Percentiles rank a stretch among this genome's conserved stretches.
Conservation (phyloP, 345 rosid genomes). For the Dovyalis caffra region DNA sequence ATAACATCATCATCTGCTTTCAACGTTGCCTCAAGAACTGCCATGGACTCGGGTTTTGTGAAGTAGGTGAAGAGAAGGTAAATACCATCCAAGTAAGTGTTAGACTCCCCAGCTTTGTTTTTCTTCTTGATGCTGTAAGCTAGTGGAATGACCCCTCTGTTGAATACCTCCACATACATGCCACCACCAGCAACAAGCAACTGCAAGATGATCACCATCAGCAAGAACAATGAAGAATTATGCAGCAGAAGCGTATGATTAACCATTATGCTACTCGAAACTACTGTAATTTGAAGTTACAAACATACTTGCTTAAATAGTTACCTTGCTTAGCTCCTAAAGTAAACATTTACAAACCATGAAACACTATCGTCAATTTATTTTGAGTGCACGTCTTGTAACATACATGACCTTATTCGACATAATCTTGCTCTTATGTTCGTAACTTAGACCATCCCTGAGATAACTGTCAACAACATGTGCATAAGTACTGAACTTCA, state of each 20-base stretch:
- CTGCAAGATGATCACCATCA: slow-evolving; percentile 35
- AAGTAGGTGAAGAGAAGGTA: slow-evolving; percentile 89
- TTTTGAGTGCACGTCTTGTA: not conserved
- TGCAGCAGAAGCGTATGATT: not conserved
- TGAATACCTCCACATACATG: slow-evolving; percentile 92
- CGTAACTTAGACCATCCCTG: not conserved
- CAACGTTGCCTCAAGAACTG: slow-evolving; percentile 47
- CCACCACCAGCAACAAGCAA: slow-evolving; percentile 98
- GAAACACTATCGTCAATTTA: not conserved
- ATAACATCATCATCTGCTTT: slow-evolving; percentile 69
- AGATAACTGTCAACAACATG: not conserved
- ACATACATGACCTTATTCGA: not conserved
- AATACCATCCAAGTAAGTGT: slow-evolving; percentile 85
- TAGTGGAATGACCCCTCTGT: slow-evolving; percentile 91
- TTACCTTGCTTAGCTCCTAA: not conserved
- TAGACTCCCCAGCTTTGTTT: slow-evolving; percentile 81
- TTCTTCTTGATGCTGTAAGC: slow-evolving; percentile 84
- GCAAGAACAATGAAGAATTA: not conserved
- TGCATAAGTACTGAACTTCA: not conserved
- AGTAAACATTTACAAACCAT: too few species aligned
- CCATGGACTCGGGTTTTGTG: slow-evolving; percentile 78
- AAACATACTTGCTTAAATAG: not conserved
- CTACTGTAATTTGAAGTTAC: not conserved
- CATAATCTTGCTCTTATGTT: not conserved
- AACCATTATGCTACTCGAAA: not conserved